phyloP scores from a whole-genome alignment of 2,329 filamentous ascomycete species.

The Fusarium agapanthi region DNA sequence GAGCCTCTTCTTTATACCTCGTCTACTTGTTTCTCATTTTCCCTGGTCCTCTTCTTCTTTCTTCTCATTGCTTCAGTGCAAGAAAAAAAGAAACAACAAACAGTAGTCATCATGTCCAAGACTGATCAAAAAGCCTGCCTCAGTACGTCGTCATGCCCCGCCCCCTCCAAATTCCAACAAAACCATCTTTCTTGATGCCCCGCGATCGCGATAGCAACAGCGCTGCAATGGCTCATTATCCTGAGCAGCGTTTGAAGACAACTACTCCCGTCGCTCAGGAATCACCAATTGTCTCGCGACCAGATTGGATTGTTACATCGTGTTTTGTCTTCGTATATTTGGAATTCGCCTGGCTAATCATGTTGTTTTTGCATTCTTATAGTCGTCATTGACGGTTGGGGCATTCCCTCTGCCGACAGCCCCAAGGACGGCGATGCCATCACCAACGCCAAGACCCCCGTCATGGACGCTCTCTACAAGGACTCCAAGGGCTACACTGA shows the following conservation, averaged over 20 bases:
- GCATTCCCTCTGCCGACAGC: constrained; percentile 81
- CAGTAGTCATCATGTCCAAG: constrained; percentile 56
- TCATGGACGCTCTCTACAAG: constrained; percentile 92
- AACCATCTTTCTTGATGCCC: constrained; percentile 35
- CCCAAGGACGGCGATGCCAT: constrained; percentile 94
- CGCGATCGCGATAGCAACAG: constrained; percentile 30
- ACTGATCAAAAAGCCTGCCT: constrained; percentile 69
- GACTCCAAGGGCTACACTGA: constrained; percentile 86
- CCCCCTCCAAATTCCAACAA: constrained; percentile 39
- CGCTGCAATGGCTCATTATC: constrained; percentile 19
- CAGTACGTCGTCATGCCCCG: constrained; percentile 58
- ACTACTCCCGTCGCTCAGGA: constrained; percentile 25
- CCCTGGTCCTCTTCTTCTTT: constrained; percentile 9
- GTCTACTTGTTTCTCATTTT: constrained; percentile 15
- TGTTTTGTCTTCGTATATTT: constrained; percentile 65
- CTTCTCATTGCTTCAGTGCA: constrained; percentile 26
- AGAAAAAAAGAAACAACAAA: constrained; percentile 4
- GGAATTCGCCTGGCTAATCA: constrained; percentile 67
- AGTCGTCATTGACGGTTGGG: constrained; percentile 99
- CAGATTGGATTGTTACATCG: constrained; percentile 54
- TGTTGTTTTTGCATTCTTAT: constrained; percentile 59
- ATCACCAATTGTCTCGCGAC: constrained; percentile 18
- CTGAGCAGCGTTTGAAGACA: constrained; percentile 34
- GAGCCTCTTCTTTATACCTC: constrained; percentile 22
- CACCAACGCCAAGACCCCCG: constrained; percentile 88